phyloP scores from a whole-genome alignment of 1,284 basidiomycete species.

The Coniferiporia weirii region DNA sequence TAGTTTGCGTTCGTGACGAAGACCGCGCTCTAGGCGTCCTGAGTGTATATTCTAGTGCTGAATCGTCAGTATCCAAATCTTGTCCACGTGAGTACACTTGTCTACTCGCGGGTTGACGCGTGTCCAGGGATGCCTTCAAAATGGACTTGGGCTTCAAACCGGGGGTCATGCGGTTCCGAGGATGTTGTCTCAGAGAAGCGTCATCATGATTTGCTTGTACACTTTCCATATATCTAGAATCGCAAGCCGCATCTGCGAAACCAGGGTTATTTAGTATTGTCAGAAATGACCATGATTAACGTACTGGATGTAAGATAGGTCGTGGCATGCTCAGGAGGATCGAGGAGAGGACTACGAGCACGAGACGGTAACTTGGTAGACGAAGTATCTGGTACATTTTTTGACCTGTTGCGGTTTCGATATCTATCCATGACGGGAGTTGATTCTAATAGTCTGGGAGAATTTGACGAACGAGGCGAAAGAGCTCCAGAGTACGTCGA shows the following conservation, averaged over 20 bases:
- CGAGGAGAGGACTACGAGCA: not conserved
- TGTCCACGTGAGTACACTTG: not conserved
- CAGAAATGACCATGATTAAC: not conserved
- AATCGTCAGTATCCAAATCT: constrained; percentile 5
- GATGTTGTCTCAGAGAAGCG: not conserved
- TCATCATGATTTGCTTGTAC: not conserved
- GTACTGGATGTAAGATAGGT: not conserved
- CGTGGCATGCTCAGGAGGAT: not conserved
- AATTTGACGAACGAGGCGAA: not conserved
- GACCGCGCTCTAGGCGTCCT: constrained; percentile 9
- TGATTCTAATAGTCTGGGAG: not conserved
- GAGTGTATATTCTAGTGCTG: constrained; percentile 1
- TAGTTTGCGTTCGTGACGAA: constrained; percentile 1
- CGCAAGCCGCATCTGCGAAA: not conserved
- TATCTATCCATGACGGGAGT: not conserved
- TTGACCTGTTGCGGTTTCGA: not conserved
- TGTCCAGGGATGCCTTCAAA: not conserved
- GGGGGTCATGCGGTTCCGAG: too few relatives aligned
- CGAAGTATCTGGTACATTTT: not conserved
- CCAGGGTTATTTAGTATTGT: not conserved
- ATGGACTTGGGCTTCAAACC: not conserved
- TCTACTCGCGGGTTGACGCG: not conserved
- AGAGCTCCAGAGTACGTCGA: not conserved
- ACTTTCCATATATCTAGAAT: not conserved
- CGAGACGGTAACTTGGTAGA: not conserved